phyloP scores from a whole-genome alignment of 768 basidiomycete genomes.

The Termitomyces heimii region DNA sequence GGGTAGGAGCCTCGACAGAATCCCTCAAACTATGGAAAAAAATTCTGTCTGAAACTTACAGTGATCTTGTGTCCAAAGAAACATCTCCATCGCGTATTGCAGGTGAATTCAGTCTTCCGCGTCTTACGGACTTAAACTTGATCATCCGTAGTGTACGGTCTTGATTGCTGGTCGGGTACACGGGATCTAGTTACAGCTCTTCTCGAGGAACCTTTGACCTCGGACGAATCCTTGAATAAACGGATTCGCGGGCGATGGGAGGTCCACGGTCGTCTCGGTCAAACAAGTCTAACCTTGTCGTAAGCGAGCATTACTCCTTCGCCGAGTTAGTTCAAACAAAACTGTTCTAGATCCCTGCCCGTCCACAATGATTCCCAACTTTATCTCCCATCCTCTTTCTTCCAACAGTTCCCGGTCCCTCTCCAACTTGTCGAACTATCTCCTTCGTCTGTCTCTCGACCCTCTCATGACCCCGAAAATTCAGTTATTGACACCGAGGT shows the following conservation, averaged over 20 bases:
- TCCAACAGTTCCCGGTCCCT: slow-evolving; percentile 48
- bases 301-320: slow-evolving; percentile 23
- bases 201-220: slow-evolving; percentile 63
- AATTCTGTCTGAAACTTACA: slow-evolving; percentile 30
- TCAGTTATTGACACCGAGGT: slow-evolving; percentile 1
- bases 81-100: slow-evolving; percentile 37
- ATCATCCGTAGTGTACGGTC: slow-evolving; percentile 46
- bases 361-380: slow-evolving; percentile 17
- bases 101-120: slow-evolving; percentile 30
- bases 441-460: slow-evolving; percentile 10
- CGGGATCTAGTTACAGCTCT: slow-evolving; percentile 63
- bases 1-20: slow-evolving; percentile 10
- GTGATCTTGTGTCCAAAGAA: slow-evolving; percentile 24
- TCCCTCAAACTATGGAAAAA: slow-evolving; percentile 41
- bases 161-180: slow-evolving; percentile 48
- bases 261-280: slow-evolving; percentile 8
- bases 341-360: slow-evolving; percentile 4
- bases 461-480: slow-evolving; percentile 3
- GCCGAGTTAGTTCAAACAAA: slow-evolving; percentile 19
- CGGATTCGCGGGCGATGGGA: slow-evolving; percentile 47
- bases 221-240: slow-evolving; percentile 38
- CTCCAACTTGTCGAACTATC: slow-evolving; percentile 42
- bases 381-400: slow-evolving; percentile 41
- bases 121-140: background rate
- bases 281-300: slow-evolving; percentile 30